Evolutionary conservation across 2,329 filamentous ascomycete genomes (phyloP).

Genomic region (Aspergillus novofumigatus): DNA sequence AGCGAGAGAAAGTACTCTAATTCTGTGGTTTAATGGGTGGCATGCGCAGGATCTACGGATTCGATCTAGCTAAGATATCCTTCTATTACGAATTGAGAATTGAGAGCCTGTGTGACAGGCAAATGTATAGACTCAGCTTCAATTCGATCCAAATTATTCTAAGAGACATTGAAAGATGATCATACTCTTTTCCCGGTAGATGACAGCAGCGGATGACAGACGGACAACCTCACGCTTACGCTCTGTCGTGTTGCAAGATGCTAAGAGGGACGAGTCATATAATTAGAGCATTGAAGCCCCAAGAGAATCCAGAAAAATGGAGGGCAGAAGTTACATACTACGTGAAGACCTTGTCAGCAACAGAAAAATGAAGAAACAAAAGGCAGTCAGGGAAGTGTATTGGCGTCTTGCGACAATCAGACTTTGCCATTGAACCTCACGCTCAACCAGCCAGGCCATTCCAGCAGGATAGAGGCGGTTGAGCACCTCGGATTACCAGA

Average conservation of each 20-base stretch:
- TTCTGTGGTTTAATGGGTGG: not conserved
- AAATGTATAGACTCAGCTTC: not conserved
- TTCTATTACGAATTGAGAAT: not conserved
- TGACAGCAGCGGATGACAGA: not conserved
- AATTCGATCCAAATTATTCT: not conserved
- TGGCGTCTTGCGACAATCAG: constrained; percentile 26
- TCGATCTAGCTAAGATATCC: not conserved
- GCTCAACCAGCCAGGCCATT: constrained; percentile 36
- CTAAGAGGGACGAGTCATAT: too few relatives aligned
- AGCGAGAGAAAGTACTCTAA: not conserved
- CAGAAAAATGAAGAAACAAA: not conserved
- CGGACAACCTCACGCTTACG: not conserved
- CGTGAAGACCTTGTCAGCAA: not conserved
- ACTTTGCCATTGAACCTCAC: constrained; percentile 43
- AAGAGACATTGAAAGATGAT: not conserved
- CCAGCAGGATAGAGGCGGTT: constrained; percentile 30
- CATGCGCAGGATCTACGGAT: not conserved
- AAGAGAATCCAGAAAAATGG: not conserved
- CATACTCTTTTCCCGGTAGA: not conserved
- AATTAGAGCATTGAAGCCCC: not conserved
- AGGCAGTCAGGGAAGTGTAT: not conserved
- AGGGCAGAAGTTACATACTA: not conserved
- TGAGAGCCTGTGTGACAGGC: not conserved
- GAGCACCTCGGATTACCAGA: constrained; percentile 45
- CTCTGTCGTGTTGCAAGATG: too few relatives aligned